Percentiles rank a stretch among this genome's conserved stretches.
These are phyloP conservation scores for Corylus avellana DNA, from an alignment of 306 rosid species.

Conservation along the genomic window DNA sequence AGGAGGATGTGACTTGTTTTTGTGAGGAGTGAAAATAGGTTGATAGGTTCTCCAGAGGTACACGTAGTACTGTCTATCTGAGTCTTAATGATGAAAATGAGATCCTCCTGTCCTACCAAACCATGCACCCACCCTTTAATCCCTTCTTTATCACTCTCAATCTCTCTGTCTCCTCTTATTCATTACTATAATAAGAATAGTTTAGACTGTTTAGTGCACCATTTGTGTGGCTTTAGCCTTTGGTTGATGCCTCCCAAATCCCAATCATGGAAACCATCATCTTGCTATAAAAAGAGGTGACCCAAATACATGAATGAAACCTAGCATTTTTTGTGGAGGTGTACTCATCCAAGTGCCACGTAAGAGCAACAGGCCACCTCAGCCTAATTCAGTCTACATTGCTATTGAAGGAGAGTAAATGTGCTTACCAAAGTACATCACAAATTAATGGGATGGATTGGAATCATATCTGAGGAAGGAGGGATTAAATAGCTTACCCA, in stretches of 20 bases:
- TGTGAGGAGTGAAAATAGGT: not conserved
- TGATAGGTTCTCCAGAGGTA: not conserved
- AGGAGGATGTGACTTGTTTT: too few species aligned
- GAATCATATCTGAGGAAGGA: too few species aligned
- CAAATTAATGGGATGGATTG: too few species aligned
- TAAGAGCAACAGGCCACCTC: too few species aligned
- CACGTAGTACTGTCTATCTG: not conserved
- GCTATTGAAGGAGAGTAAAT: too few species aligned
- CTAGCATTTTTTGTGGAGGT: too few species aligned
- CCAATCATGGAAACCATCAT: not conserved
- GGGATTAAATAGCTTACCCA: too few species aligned
- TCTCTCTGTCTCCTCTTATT: not conserved
- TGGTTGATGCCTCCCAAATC: not conserved
- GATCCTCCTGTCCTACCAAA: slow-evolving; percentile 23
- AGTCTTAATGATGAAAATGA: slow-evolving; percentile 31
- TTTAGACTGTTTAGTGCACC: not conserved
- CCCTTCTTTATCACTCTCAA: not conserved
- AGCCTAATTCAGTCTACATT: too few species aligned
- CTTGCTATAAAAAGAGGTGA: not conserved
- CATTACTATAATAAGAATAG: not conserved
- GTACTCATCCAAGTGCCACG: too few species aligned
- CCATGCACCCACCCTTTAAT: slow-evolving; percentile 13
- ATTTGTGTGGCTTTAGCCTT: not conserved
- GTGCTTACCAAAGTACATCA: not conserved
- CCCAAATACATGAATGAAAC: too few species aligned